Percentiles rank a stretch among this genome's conserved stretches.
phyloP scores from a whole-genome alignment of 106 monocot genomes.

The Dactylorhiza incarnata region DNA sequence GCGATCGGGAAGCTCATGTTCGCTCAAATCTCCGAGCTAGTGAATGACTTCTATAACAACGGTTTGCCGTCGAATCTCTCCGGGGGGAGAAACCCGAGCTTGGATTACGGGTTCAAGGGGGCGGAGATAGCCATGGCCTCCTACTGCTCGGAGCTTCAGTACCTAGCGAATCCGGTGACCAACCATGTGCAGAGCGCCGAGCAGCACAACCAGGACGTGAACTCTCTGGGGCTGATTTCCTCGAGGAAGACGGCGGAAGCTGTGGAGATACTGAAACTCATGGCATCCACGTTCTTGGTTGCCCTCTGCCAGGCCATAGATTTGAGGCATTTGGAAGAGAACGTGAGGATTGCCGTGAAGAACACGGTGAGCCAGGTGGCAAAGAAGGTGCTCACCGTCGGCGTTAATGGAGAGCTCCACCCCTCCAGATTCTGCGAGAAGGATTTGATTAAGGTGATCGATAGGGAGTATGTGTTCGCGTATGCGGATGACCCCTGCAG shows the following conservation, averaged over 20 bases:
- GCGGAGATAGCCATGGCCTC: background rate
- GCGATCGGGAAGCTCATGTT: conserved; percentile 62
- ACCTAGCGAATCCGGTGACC: conserved; percentile 40
- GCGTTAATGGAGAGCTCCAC: conserved; percentile 43
- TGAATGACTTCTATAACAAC: conserved; percentile 41
- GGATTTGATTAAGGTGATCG: conserved; percentile 24
- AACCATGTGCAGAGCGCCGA: conserved; percentile 21
- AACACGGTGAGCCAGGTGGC: conserved; percentile 20
- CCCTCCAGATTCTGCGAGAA: conserved; percentile 40
- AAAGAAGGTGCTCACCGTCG: conserved; percentile 21
- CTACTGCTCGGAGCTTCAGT: conserved; percentile 54
- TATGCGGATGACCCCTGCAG: conserved; percentile 35
- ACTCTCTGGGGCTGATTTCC: conserved; percentile 41
- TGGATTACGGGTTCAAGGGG: conserved; percentile 42
- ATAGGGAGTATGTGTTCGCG: conserved; percentile 26
- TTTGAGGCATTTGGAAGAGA: conserved; percentile 20
- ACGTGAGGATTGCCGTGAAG: conserved; percentile 20
- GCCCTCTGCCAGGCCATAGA: conserved; percentile 28
- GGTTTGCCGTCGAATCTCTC: conserved; percentile 26
- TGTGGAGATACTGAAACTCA: conserved; percentile 21
- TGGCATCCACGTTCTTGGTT: conserved; percentile 24
- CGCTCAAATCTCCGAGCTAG: conserved; percentile 56
- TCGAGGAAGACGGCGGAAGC: conserved; percentile 44
- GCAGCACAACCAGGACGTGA: conserved; percentile 53
- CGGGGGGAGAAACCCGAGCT: conserved; percentile 19